These are phyloP conservation scores for Xylogone sp. DNA, from an alignment of 2,329 filamentous ascomycete species.

Conservation along the genomic window DNA sequence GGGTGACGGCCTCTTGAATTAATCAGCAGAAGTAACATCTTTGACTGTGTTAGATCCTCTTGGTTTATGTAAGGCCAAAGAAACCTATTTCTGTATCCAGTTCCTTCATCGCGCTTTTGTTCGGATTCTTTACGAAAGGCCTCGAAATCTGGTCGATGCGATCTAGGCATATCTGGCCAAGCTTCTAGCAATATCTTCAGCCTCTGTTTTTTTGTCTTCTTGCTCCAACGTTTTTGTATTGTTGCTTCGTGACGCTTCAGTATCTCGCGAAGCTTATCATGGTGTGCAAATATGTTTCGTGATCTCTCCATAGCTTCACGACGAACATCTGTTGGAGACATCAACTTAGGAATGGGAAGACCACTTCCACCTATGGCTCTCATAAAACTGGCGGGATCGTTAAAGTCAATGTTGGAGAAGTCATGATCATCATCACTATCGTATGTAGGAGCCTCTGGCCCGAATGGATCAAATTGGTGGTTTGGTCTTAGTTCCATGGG, in stretches of 20 bases:
- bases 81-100: conserved; percentile 31
- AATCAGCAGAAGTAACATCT: conserved; percentile 44
- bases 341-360: background rate
- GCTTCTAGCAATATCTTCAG: conserved; percentile 40
- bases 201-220: conserved; percentile 45
- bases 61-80: conserved; percentile 55
- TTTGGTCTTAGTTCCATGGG: background rate
- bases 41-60: conserved; percentile 46
- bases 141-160: conserved; percentile 49
- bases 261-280: conserved; percentile 25
- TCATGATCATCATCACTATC: background rate
- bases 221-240: conserved; percentile 50
- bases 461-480: background rate
- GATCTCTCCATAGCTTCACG: conserved; percentile 2
- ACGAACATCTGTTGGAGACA: background rate
- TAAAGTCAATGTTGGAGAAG: background rate
- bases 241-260: conserved; percentile 46
- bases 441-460: background rate
- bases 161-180: conserved; percentile 46
- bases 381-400: background rate
- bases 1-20: conserved; percentile 45
- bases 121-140: conserved; percentile 25
- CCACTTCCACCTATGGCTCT: background rate
- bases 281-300: background rate
- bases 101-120: conserved; percentile 11